A percentile compares a stretch with the other conserved stretches of the same genome.
phyloP scores from a whole-genome alignment of 1,139 yeast genomes.

The Blastobotrys ciferrii region DNA sequence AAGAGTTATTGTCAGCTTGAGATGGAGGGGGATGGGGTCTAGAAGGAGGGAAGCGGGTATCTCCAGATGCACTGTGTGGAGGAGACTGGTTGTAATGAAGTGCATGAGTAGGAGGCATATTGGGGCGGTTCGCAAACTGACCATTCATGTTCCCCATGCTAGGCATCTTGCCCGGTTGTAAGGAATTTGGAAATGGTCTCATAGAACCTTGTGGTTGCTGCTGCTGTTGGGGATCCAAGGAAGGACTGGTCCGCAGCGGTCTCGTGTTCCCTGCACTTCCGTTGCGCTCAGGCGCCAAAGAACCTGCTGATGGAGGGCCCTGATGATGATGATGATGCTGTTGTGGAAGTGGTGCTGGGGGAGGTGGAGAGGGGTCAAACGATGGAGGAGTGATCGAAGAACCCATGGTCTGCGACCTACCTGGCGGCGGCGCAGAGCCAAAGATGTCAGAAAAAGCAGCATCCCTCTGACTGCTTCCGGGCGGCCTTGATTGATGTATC shows the following conservation, averaged over 20 bases:
- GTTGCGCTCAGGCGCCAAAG: neutral
- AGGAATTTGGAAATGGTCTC: constrained; percentile 8
- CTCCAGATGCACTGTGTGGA: neutral
- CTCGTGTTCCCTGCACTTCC: neutral
- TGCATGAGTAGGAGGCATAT: neutral
- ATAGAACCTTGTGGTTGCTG: neutral
- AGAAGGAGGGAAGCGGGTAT: neutral
- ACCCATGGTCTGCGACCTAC: constrained; percentile 26
- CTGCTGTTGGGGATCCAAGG: constrained; percentile 2
- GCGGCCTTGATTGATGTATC: constrained; percentile 19
- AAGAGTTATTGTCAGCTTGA: neutral
- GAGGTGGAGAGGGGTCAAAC: constrained; percentile 3
- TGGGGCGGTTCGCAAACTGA: neutral
- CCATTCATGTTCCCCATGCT: constrained; percentile 3
- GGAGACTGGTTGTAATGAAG: neutral
- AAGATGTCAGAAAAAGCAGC: constrained; percentile 39
- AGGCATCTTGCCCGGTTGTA: constrained; percentile 3
- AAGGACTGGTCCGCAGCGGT: constrained; percentile 17
- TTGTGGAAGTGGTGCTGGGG: constrained; percentile 19
- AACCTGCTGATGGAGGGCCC: neutral
- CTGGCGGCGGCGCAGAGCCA: constrained; percentile 41
- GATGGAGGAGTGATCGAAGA: constrained; percentile 11
- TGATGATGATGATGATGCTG: constrained; percentile 23
- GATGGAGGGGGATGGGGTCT: constrained; percentile 4
- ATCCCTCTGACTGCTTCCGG: constrained; percentile 29